A percentile compares a stretch with the other conserved stretches of the same genome.
Evolutionary conservation across 106 monocot genomes (phyloP).

Genomic region (Allium fistulosum): DNA sequence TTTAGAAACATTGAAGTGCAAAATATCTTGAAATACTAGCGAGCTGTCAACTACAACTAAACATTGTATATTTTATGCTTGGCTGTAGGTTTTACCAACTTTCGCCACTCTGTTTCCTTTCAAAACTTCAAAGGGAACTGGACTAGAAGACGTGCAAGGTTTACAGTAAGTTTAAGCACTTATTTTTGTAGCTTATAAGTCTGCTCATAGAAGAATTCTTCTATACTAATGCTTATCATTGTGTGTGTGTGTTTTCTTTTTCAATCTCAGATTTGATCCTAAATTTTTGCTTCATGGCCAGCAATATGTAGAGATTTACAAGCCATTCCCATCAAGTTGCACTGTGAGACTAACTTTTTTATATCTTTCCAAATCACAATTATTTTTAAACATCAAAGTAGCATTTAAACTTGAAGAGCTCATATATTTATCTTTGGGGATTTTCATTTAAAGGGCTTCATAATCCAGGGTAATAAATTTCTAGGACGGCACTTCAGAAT

Average conservation of each 20-base stretch:
- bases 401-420: too few relatives aligned
- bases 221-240: neutral
- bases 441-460: too few relatives aligned
- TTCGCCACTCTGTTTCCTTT: slow-evolving; percentile 66
- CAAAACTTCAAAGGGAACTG: slow-evolving; percentile 24
- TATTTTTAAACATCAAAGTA: too few relatives aligned
- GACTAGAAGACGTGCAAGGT: slow-evolving; percentile 38
- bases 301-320: slow-evolving; percentile 91
- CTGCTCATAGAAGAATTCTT: too few relatives aligned
- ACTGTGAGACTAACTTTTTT: slow-evolving; percentile 29
- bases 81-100: slow-evolving; percentile 88
- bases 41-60: neutral
- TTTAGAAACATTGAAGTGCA: too few relatives aligned
- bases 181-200: too few relatives aligned
- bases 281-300: slow-evolving; percentile 79
- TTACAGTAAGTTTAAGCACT: slow-evolving; percentile 40
- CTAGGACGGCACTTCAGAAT: too few relatives aligned
- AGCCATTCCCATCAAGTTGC: slow-evolving; percentile 62
- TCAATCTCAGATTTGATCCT: slow-evolving; percentile 61
- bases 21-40: too few relatives aligned
- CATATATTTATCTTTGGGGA: too few relatives aligned
- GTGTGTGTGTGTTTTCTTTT: neutral
- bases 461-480: too few relatives aligned
- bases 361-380: too few relatives aligned
- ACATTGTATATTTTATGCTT: neutral